Evolutionary conservation across 345 rosid species (phyloP), one percentile per base, ranked within the genome.

Genomic region (Boechera stricta): DNA sequence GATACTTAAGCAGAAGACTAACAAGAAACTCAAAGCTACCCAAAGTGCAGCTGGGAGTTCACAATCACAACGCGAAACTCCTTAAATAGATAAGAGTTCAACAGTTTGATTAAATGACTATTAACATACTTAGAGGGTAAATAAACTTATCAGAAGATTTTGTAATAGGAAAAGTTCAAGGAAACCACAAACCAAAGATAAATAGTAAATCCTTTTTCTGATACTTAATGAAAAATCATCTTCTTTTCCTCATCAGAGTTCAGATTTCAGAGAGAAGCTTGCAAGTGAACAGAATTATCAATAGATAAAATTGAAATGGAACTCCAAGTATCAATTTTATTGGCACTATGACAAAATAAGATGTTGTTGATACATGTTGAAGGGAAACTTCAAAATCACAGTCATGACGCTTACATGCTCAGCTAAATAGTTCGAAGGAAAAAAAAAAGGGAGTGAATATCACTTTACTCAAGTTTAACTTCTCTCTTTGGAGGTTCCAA

Each of bases 401-500:
- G 21, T 13, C 28, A 32, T 41, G 63, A 29, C 7, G 51, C 63
- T 58, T 72, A 51, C 77, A 78, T 48, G 55, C 26, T 59, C 63
- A 52, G 59, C 7, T 78, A 35, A 21, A 57, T 65, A 39, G 64
- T 59, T 41, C 0, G 15, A 60, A 59, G 24, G 63, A 39, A 47
- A 45, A 49, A 29, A 48, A 32, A 32, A 54, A 51, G 32, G 13
- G 60, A 67, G 77, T n/a, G 76, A 65, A 56, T 12, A 31, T 49
- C 49, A 42, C 7, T 66, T 80, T 76, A 89, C 79, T 91, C 96
- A 6, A 88, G 88, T 33, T 85, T 85, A 74, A 79, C 90, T 83
- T 92, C 97, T 69, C 85, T 85, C 74, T 74, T 87, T 12, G 89
- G 97, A 48, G 97, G 90, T 71, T 95, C 97, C 57, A 91, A 67